Evolutionary conservation across 1,284 basidiomycete species (phyloP).

Genomic region (Ustilago trichophora): DNA sequence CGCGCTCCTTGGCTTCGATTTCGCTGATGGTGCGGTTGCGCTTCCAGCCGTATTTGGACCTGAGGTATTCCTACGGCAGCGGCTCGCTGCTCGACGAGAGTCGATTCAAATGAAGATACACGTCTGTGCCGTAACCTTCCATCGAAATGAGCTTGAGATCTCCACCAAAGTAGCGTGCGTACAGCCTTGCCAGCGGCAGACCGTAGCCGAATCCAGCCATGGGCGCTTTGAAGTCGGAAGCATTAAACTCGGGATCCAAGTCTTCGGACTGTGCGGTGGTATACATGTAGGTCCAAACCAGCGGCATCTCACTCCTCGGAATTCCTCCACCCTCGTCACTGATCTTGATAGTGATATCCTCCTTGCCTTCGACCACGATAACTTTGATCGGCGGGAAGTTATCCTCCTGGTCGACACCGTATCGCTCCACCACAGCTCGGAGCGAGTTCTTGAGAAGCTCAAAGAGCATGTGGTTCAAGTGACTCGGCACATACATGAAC

Average conservation of each 20-base stretch:
- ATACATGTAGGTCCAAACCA: conserved; percentile 98
- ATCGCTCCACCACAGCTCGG: conserved; percentile 93
- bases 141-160: conserved; percentile 96
- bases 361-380: conserved; percentile 82
- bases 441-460: conserved; percentile 99
- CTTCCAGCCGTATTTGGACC: conserved; percentile 53
- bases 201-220: conserved; percentile 94
- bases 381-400: conserved; percentile 93
- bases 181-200: conserved; percentile 84
- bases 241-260: conserved; percentile 83
- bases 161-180: conserved; percentile 92
- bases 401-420: conserved; percentile 82
- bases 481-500: conserved; percentile 96
- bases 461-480: conserved; percentile 87
- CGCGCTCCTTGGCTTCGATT: conserved; percentile 40
- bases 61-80: conserved; percentile 65
- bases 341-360: conserved; percentile 99
- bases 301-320: conserved; percentile 84
- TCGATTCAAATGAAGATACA: conserved; percentile 88
- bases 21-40: conserved; percentile 43
- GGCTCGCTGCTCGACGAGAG: conserved; percentile 70
- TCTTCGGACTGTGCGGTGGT: conserved; percentile 93
- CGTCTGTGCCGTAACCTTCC: conserved; percentile 76
- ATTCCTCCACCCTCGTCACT: conserved; percentile 96
- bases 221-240: conserved; percentile 94